Evolutionary conservation across 2,329 filamentous ascomycete genomes (phyloP), one percentile per base, ranked within the genome.

Genomic region (Aspergillus intermedius): DNA sequence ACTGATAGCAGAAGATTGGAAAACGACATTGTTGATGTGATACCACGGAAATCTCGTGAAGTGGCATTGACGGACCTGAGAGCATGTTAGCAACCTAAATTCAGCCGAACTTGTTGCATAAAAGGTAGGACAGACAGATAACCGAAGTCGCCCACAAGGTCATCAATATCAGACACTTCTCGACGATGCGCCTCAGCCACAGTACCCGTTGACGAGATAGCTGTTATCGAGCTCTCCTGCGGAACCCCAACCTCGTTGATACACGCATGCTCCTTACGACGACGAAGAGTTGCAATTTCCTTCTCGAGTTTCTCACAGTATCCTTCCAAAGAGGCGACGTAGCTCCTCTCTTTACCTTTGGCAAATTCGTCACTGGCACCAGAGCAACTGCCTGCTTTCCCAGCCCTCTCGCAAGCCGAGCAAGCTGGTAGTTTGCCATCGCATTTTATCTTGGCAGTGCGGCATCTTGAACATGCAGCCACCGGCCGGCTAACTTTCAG

Each of bases 361-460:
- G 91, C 91, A 69, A 96, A 97, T 66, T 96, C 90, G 64, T 97
- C 91, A 61, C 94, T 96, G 6, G 90, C 91, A 48, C 90, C 90
- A 5, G 90, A 95, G 67, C 93, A 98, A 65, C 94, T 90, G 51
- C 78, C 84, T 48, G 87, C 83, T 53, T 89, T 86, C 25, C 91
- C 90, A 12, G 89, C 88, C 70, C 90, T 91, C 69, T 96, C 91
- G 65, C 93, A 97, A 15, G 91, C 91, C 6, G 90, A 94, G 65
- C 93, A 98, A 6, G 91, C 90, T 9, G 93, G 93, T 34, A 97
- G 76, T 69, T 96, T 96, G 53, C 93, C 91, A 72, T 97, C 93
- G 63, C 93, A 98, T 82, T 94, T 96, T 66, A 97, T 90, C 74
- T 98, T 98, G 47, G 91, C 91, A 52, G 86, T 82, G 52, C 93